Conservation (phyloP, 345 rosid genomes). For the Populus tremula region DNA sequence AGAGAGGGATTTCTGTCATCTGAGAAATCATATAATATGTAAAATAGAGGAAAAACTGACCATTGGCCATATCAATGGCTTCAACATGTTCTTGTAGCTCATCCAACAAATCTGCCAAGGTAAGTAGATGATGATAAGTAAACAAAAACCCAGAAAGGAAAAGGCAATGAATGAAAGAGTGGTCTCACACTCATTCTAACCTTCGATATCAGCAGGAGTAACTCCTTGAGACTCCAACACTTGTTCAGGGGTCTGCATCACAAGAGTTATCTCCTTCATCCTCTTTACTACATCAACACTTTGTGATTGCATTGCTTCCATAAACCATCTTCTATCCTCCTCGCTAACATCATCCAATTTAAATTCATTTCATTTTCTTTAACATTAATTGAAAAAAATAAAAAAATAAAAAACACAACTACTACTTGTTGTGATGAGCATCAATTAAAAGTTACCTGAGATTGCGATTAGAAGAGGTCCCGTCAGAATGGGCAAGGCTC, state of each 20-base stretch:
- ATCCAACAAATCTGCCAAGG: slow-evolving; percentile 53
- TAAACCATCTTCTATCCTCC: slow-evolving; percentile 87
- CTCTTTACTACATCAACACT: slow-evolving; percentile 66
- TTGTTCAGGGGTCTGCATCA: slow-evolving; percentile 71
- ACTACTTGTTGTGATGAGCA: neutral
- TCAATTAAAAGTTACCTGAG: slow-evolving; percentile 42
- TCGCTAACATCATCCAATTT: slow-evolving; percentile 37
- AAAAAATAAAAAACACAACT: neutral
- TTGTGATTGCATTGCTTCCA: slow-evolving; percentile 92
- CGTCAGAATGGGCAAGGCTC: slow-evolving; percentile 90
- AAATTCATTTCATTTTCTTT: neutral
- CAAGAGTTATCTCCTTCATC: slow-evolving; percentile 80
- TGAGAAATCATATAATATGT: neutral
- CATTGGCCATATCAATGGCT: slow-evolving; percentile 25
- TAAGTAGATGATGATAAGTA: neutral
- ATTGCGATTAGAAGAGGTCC: slow-evolving; percentile 50
- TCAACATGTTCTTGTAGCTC: slow-evolving; percentile 64
- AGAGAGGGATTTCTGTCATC: too few species aligned
- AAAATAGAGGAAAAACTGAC: neutral
- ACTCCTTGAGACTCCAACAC: slow-evolving; percentile 76
- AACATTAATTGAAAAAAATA: neutral
- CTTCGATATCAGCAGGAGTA: slow-evolving; percentile 67
- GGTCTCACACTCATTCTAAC: slow-evolving; percentile 19
- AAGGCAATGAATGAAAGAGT: neutral
- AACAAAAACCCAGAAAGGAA: neutral